phyloP scores from a whole-genome alignment of 2,329 filamentous ascomycete species.

The Periconia digitata region DNA sequence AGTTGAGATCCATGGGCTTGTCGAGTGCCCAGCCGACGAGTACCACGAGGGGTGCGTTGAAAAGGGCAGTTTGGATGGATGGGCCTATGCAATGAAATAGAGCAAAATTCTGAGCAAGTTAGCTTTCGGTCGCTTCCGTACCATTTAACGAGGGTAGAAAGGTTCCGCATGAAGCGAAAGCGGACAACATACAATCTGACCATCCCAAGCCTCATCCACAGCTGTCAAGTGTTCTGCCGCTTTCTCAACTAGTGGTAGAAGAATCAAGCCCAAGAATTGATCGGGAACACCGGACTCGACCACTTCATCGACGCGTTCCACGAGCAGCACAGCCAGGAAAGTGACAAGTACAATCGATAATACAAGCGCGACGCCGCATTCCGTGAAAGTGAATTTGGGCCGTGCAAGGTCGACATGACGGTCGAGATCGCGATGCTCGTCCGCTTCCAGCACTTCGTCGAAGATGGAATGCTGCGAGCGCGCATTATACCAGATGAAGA shows the following conservation, averaged over 20 bases:
- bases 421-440: conserved; percentile 69
- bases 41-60: conserved; percentile 82
- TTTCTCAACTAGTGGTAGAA: conserved; percentile 82
- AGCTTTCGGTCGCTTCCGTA: not conserved
- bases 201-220: conserved; percentile 81
- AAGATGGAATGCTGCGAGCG: conserved; percentile 77
- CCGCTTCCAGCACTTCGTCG: conserved; percentile 70
- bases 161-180: not conserved
- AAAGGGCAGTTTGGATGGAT: conserved; percentile 84
- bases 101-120: conserved; percentile 64
- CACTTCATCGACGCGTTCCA: conserved; percentile 69
- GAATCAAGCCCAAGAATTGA: conserved; percentile 68
- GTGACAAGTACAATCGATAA: conserved; percentile 70
- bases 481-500: conserved; percentile 70
- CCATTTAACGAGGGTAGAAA: not conserved
- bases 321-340: conserved; percentile 71
- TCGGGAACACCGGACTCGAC: conserved; percentile 54
- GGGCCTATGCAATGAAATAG: conserved; percentile 83
- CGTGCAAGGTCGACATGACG: conserved; percentile 61
- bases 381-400: conserved; percentile 72
- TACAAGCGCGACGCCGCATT: conserved; percentile 67
- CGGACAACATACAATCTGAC: conserved; percentile 58
- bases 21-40: conserved; percentile 78
- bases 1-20: conserved; percentile 75
- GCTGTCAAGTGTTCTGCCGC: conserved; percentile 83